phyloP scores from a whole-genome alignment of 2,329 filamentous ascomycete genomes.

The Xylaria sp. region DNA sequence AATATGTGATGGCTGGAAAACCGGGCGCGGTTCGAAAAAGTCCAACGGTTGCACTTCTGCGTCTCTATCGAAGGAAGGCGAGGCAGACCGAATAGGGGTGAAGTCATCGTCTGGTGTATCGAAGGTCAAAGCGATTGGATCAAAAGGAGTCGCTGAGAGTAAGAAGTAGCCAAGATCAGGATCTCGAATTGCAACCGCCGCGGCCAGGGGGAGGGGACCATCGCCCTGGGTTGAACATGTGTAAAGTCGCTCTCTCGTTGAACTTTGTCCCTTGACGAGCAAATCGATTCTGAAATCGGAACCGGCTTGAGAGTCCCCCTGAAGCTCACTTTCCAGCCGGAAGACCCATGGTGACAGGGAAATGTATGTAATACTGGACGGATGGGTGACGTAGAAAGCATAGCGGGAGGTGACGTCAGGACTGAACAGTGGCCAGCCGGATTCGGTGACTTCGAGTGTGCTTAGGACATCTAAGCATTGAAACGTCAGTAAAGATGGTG shows the following conservation, averaged over 20 bases:
- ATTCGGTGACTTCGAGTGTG: constrained; percentile 56
- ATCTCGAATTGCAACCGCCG: constrained; percentile 57
- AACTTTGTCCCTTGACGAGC: constrained; percentile 60
- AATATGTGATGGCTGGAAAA: constrained; percentile 64
- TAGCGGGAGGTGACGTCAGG: constrained; percentile 64
- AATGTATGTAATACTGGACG: constrained; percentile 61
- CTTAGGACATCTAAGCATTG: constrained; percentile 64
- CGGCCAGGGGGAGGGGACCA: constrained; percentile 53
- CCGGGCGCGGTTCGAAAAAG: constrained; percentile 65
- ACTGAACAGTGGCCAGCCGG: constrained; percentile 66
- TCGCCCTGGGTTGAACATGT: constrained; percentile 52
- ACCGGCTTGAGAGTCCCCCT: constrained; percentile 58
- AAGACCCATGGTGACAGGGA: constrained; percentile 67
- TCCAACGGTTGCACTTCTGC: constrained; percentile 51
- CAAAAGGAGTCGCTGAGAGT: constrained; percentile 60
- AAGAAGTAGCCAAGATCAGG: constrained; percentile 67
- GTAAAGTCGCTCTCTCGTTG: constrained; percentile 59
- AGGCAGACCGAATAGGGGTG: constrained; percentile 46
- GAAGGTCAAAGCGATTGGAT: constrained; percentile 62
- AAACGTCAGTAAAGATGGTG: constrained; percentile 60
- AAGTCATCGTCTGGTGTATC: constrained; percentile 59
- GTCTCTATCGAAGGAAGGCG: constrained; percentile 47
- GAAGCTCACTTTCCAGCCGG: constrained; percentile 63
- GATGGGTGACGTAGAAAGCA: constrained; percentile 64
- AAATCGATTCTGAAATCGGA: constrained; percentile 65